Conservation (phyloP, 768 basidiomycete species). For the Pleurotus pulmonarius region DNA sequence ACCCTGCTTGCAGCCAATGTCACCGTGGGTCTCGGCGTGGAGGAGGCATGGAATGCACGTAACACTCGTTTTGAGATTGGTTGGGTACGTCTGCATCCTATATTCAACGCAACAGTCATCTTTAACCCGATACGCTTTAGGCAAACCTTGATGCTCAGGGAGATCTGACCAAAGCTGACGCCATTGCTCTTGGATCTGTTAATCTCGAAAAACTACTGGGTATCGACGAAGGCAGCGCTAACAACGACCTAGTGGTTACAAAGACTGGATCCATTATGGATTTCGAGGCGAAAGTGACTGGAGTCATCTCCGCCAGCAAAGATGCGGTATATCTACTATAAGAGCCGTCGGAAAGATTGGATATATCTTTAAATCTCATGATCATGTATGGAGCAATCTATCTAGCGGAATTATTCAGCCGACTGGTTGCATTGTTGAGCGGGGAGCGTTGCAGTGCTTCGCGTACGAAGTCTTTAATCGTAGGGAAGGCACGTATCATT, state of each 20-base stretch:
- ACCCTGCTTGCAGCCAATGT: constrained; percentile 61
- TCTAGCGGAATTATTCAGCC: constrained; percentile 5
- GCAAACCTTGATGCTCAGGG: constrained; percentile 27
- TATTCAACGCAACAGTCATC: too few species aligned
- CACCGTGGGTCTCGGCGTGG: constrained; percentile 60
- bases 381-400: not conserved
- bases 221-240: constrained; percentile 18
- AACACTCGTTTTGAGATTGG: constrained; percentile 72
- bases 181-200: constrained; percentile 34
- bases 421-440: not conserved
- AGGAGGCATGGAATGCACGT: constrained; percentile 54
- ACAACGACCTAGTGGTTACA: constrained; percentile 36
- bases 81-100: constrained; percentile 50
- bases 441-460: constrained; percentile 20
- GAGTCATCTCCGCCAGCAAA: constrained; percentile 28
- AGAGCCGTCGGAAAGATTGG: not conserved
- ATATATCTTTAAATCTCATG: not conserved
- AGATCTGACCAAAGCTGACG: constrained; percentile 25
- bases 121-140: constrained; percentile 10
- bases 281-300: constrained; percentile 37
- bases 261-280: constrained; percentile 31
- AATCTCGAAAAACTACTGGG: constrained; percentile 43
- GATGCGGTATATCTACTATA: constrained; percentile 20
- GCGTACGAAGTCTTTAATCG: constrained; percentile 56
- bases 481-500: constrained; percentile 62